These are phyloP conservation scores for Adansonia madagascariensis DNA, from an alignment of 441 rosid species.

Conservation along the genomic window DNA sequence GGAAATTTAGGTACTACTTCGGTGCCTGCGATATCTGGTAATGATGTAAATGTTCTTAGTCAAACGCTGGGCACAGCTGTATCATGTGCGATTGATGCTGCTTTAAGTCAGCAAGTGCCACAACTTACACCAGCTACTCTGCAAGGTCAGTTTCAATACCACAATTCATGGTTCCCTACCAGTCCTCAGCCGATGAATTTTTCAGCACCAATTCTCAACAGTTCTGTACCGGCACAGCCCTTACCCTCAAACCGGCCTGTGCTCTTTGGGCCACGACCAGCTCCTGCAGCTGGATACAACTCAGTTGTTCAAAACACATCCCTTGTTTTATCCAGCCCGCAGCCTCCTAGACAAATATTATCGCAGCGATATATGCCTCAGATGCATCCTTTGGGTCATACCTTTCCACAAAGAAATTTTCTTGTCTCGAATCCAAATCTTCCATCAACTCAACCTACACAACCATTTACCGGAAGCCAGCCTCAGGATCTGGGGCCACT, in stretches of 20 bases:
- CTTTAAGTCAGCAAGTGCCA: constrained; percentile 38
- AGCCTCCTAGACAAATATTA: constrained; percentile 39
- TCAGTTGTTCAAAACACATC: constrained; percentile 45
- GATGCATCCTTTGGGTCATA: constrained; percentile 37
- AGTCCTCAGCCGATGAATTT: constrained; percentile 43
- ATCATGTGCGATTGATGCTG: constrained; percentile 27
- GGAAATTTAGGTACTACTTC: constrained; percentile 53
- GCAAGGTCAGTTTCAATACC: constrained; percentile 56
- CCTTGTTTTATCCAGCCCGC: constrained; percentile 40
- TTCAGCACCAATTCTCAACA: constrained; percentile 43
- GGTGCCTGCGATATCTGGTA: constrained; percentile 42
- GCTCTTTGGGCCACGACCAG: constrained; percentile 53
- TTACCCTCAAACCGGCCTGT: constrained; percentile 43
- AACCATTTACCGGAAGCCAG: constrained; percentile 45
- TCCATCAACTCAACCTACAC: constrained; percentile 39
- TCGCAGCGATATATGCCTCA: constrained; percentile 43
- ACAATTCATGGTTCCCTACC: constrained; percentile 44
- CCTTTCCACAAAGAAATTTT: constrained; percentile 46
- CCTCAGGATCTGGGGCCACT: constrained; percentile 40
- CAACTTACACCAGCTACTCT: constrained; percentile 46
- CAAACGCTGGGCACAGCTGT: constrained; percentile 37
- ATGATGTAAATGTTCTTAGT: constrained; percentile 36
- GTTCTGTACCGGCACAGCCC: constrained; percentile 38
- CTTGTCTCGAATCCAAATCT: constrained; percentile 45
- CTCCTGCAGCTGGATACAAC: constrained; percentile 41